Evolutionary conservation across 805 yeast species (phyloP).

Genomic region (Saturnispora sekii): DNA sequence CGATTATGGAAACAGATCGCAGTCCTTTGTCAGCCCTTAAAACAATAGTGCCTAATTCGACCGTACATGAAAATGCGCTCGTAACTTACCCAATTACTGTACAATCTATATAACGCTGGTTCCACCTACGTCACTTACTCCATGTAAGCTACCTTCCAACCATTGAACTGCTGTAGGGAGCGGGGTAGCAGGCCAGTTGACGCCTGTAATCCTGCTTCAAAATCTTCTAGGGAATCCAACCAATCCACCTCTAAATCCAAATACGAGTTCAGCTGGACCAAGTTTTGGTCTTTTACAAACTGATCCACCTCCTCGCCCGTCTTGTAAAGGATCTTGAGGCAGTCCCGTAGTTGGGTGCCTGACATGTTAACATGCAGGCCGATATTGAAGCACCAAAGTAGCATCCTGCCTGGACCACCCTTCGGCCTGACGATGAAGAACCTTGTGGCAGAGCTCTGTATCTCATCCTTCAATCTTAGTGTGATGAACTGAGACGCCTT

Average conservation of each 20-base stretch:
- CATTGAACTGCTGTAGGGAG: slow-evolving; percentile 14
- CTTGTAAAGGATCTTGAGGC: slow-evolving; percentile 38
- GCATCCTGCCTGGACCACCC: background rate
- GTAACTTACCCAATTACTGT: no score
- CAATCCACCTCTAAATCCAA: slow-evolving; percentile 28
- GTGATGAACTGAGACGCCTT: slow-evolving; percentile 30
- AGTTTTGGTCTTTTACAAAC: slow-evolving; percentile 16
- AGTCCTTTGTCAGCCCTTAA: no score
- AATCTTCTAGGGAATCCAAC: slow-evolving; percentile 23
- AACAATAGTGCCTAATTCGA: no score
- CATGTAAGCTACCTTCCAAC: slow-evolving; percentile 25
- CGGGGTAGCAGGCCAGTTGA: slow-evolving; percentile 30
- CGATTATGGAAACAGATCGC: no score
- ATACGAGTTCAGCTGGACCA: slow-evolving; percentile 10
- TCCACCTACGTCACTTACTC: background rate
- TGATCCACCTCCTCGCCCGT: slow-evolving; percentile 1
- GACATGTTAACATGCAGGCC: slow-evolving; percentile 22
- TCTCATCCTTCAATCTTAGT: slow-evolving; percentile 31
- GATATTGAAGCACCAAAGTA: slow-evolving; percentile 44
- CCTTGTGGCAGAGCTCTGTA: slow-evolving; percentile 34
- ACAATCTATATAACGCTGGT: background rate
- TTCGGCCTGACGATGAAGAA: slow-evolving; percentile 23
- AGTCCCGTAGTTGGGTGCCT: slow-evolving; percentile 13
- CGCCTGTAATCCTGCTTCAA: slow-evolving; percentile 21
- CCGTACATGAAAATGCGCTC: no score